Percentiles rank a stretch among this genome's conserved stretches.
phyloP scores from a whole-genome alignment of 2,329 filamentous ascomycete genomes.

The Bipolaris zeicola region DNA sequence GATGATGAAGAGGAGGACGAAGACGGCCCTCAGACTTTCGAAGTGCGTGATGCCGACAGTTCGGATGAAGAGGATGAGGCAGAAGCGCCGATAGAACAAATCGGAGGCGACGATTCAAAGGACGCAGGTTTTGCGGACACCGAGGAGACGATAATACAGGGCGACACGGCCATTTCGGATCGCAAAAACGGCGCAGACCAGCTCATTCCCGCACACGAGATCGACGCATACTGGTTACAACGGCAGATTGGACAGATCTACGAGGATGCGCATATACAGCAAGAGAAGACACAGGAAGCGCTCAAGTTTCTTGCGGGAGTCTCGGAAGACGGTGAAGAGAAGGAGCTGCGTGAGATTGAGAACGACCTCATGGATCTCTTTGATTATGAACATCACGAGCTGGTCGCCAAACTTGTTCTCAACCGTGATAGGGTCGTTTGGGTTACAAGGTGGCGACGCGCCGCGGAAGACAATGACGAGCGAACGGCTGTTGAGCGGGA shows the following conservation, averaged over 20 bases:
- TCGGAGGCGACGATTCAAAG: slow-evolving; percentile 59
- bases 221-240: slow-evolving; percentile 97
- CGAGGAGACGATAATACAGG: slow-evolving; percentile 85
- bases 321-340: slow-evolving; percentile 78
- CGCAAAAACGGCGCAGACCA: slow-evolving; percentile 57
- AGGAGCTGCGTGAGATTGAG: slow-evolving; percentile 87
- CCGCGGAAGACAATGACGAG: slow-evolving; percentile 76
- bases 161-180: slow-evolving; percentile 56
- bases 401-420: slow-evolving; percentile 86
- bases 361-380: slow-evolving; percentile 99
- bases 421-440: slow-evolving; percentile 96
- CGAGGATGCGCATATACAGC: slow-evolving; percentile 87
- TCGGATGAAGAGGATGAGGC: slow-evolving; percentile 77
- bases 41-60: slow-evolving; percentile 82
- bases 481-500: slow-evolving; percentile 81
- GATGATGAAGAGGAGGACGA: slow-evolving; percentile 85
- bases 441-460: slow-evolving; percentile 85
- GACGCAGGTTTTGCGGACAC: slow-evolving; percentile 59
- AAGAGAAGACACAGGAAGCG: slow-evolving; percentile 87
- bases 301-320: slow-evolving; percentile 81
- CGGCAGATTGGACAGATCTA: slow-evolving; percentile 88
- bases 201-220: slow-evolving; percentile 79
- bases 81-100: slow-evolving; percentile 64
- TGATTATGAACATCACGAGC: slow-evolving; percentile 93
- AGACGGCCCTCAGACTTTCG: slow-evolving; percentile 75